A percentile compares a stretch with the other conserved stretches of the same genome.
Conservation (phyloP, 1,284 basidiomycete species). For the Stygiomarasmius scandens region DNA sequence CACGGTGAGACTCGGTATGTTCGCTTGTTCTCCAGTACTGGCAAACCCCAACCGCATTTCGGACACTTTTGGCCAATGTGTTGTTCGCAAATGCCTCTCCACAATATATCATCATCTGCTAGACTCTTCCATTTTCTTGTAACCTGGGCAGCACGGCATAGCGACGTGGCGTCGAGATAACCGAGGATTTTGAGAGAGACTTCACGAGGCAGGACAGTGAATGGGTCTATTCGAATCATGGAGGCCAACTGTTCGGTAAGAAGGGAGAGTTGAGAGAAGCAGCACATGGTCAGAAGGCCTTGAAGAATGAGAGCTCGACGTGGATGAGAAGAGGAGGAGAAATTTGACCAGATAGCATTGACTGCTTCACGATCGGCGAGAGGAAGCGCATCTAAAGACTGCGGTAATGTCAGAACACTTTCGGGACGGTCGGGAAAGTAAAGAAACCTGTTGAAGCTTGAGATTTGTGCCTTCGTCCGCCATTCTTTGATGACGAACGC, state of each 20-base stretch:
- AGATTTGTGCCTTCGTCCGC: constrained; percentile 94
- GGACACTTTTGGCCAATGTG: constrained; percentile 97
- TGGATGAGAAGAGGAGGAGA: constrained; percentile 92
- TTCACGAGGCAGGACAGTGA: constrained; percentile 89
- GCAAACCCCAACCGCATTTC: constrained; percentile 98
- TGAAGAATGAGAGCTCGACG: constrained; percentile 93
- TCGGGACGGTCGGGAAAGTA: neutral
- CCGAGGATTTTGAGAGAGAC: constrained; percentile 88
- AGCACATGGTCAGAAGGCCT: constrained; percentile 99
- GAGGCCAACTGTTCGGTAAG: constrained; percentile 90
- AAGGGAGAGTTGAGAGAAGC: constrained; percentile 97
- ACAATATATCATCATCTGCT: constrained; percentile 92
- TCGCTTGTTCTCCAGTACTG: constrained; percentile 81
- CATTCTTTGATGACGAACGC: constrained; percentile 94
- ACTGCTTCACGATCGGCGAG: constrained; percentile 88
- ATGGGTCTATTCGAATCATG: constrained; percentile 95
- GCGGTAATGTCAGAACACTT: constrained; percentile 9
- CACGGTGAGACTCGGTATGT: constrained; percentile 39
- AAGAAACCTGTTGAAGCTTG: constrained; percentile 84
- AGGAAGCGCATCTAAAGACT: constrained; percentile 95
- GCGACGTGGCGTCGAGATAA: constrained; percentile 92
- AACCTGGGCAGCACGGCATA: constrained; percentile 96
- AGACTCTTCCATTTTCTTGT: constrained; percentile 84
- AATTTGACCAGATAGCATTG: constrained; percentile 95
- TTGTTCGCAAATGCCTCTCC: constrained; percentile 97